Conservation (phyloP, 2,329 filamentous ascomycete genomes). For the Penicillium crustosum region DNA sequence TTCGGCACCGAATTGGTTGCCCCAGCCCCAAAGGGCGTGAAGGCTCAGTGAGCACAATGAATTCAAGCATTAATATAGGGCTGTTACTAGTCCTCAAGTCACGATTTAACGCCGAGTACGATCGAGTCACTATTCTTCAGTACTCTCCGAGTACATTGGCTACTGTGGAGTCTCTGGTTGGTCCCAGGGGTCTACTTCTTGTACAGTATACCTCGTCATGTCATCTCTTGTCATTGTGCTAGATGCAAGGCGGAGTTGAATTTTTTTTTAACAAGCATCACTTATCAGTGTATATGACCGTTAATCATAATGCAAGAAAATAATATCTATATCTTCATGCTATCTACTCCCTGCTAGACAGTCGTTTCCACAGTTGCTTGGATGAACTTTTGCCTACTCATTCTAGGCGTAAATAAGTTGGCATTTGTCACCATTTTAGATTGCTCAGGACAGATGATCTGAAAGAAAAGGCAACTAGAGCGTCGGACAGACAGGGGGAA, state of each 20-base stretch:
- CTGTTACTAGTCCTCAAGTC: conserved; percentile 7
- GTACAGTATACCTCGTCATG: conserved; percentile 17
- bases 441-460: neutral
- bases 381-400: neutral
- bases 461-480: neutral
- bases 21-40: conserved; percentile 37
- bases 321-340: neutral
- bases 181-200: conserved; percentile 12
- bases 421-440: neutral
- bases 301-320: conserved; percentile 24
- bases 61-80: neutral
- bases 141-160: conserved; percentile 8
- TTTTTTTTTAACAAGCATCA: conserved; percentile 11
- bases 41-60: conserved; percentile 34
- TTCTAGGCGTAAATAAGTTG: neutral
- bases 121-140: neutral
- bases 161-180: conserved; percentile 18
- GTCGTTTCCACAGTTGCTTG: too few species aligned
- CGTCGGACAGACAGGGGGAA: neutral
- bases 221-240: neutral
- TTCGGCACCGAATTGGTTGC: conserved; percentile 80
- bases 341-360: neutral
- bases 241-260: conserved; percentile 6
- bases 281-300: conserved; percentile 26
- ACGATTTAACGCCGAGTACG: conserved; percentile 21